These are phyloP conservation scores for Debaryomyces nepalensis DNA, from an alignment of 1,139 yeast genomes.

Conservation along the genomic window DNA sequence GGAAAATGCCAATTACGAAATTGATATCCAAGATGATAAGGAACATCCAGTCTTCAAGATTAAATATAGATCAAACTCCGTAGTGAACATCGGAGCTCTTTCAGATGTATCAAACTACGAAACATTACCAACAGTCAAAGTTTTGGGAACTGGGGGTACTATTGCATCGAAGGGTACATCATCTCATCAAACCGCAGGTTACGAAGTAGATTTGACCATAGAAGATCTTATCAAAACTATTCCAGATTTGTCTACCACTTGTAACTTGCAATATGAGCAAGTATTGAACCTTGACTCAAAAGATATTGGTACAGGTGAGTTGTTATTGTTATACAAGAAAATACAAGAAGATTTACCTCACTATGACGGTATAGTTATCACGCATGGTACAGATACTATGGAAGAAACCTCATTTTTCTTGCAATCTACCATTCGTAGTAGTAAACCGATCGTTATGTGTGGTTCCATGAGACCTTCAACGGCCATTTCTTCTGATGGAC, in stretches of 20 bases:
- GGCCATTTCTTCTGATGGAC: slow-evolving; percentile 71
- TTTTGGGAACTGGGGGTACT: slow-evolving; percentile 75
- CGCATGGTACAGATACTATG: slow-evolving; percentile 76
- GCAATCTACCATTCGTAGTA: slow-evolving; percentile 59
- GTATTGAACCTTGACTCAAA: slow-evolving; percentile 68
- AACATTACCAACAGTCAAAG: slow-evolving; percentile 51
- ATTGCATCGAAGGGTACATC: slow-evolving; percentile 67
- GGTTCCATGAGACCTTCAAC: slow-evolving; percentile 79
- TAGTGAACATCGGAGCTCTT: slow-evolving; percentile 18
- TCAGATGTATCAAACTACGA: slow-evolving; percentile 19
- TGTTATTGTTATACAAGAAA: slow-evolving; percentile 40
- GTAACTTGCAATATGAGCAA: slow-evolving; percentile 67
- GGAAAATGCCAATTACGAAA: slow-evolving; percentile 12
- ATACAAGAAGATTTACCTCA: slow-evolving; percentile 49
- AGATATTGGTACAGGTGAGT: slow-evolving; percentile 54
- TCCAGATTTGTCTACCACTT: slow-evolving; percentile 63
- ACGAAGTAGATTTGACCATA: slow-evolving; percentile 66
- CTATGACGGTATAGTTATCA: slow-evolving; percentile 62
- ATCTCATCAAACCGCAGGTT: slow-evolving; percentile 67
- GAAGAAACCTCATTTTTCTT: slow-evolving; percentile 74
- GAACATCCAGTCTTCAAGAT: slow-evolving; percentile 28
- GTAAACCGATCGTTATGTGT: slow-evolving; percentile 67
- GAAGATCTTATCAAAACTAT: slow-evolving; percentile 61
- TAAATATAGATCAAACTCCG: slow-evolving; percentile 28
- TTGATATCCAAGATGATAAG: slow-evolving; percentile 24